Evolutionary conservation across 164 flowering plant species (phyloP).

Genomic region (Magnolia kwangsiensis): DNA sequence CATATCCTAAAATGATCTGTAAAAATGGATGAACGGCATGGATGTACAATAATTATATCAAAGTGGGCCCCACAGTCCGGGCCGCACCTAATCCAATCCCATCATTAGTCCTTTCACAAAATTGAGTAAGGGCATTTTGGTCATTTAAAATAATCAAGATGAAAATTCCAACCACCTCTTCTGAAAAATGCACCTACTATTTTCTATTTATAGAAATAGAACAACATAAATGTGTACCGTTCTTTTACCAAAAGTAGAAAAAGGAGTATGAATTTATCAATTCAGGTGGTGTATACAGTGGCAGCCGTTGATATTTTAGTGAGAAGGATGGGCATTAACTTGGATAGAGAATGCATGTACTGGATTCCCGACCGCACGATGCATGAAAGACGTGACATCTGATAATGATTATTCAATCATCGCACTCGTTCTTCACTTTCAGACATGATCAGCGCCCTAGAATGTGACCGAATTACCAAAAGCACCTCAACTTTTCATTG

Average conservation of each 20-base stretch:
- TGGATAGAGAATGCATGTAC: neutral
- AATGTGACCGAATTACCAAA: neutral
- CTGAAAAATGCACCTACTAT: too few relatives aligned
- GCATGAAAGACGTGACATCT: conserved; percentile 1
- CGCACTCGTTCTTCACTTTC: neutral
- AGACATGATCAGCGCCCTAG: neutral
- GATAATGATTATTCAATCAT: conserved; percentile 13
- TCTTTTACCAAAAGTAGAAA: neutral
- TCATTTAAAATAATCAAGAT: too few relatives aligned
- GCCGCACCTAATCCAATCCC: too few relatives aligned
- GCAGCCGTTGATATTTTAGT: neutral
- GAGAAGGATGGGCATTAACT: neutral
- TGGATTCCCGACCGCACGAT: neutral
- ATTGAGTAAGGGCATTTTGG: too few relatives aligned
- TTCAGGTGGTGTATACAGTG: neutral
- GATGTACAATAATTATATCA: too few relatives aligned
- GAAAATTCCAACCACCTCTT: too few relatives aligned
- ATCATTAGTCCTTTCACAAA: too few relatives aligned
- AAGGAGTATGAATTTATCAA: neutral
- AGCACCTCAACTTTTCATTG: neutral
- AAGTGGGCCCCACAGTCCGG: too few relatives aligned
- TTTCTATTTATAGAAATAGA: neutral
- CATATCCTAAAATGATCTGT: too few relatives aligned
- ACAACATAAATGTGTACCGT: neutral
- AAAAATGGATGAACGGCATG: too few relatives aligned